phyloP scores from a whole-genome alignment of 2,329 filamentous ascomycete genomes.

The Madurella fahalii region DNA sequence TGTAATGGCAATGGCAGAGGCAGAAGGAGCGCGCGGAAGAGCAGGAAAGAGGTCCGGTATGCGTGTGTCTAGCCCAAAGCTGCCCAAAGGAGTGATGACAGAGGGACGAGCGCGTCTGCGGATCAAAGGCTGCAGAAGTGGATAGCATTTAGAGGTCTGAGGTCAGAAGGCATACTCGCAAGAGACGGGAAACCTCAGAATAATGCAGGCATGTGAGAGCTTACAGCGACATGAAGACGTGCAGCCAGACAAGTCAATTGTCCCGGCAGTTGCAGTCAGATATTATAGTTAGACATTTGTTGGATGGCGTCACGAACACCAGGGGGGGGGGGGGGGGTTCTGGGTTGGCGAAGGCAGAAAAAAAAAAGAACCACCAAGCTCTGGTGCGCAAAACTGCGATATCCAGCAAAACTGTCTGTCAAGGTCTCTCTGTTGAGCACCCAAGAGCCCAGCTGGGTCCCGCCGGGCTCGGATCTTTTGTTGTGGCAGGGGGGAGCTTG shows the following conservation, averaged over 20 bases:
- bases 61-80: conserved; percentile 2
- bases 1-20: conserved; percentile 1
- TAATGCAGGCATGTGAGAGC: conserved; percentile 6
- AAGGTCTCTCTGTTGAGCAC: conserved; percentile 2
- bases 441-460: neutral
- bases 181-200: neutral
- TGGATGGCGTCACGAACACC: conserved; percentile 2
- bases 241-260: conserved; percentile 23
- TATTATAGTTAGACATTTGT: conserved; percentile 10
- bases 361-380: conserved; percentile 10
- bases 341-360: conserved; percentile 5
- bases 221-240: conserved; percentile 27
- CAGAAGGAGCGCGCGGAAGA: conserved; percentile 8
- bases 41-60: neutral
- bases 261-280: conserved; percentile 14
- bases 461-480: conserved; percentile 8
- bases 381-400: conserved; percentile 6
- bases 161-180: conserved; percentile 11
- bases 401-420: conserved; percentile 1
- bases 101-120: conserved; percentile 5
- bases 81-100: conserved; percentile 19
- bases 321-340: neutral
- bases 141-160: neutral
- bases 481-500: conserved; percentile 14
- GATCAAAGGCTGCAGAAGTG: conserved; percentile 19